Conservation (phyloP, 805 yeast species). For the Candida tibetensis region DNA sequence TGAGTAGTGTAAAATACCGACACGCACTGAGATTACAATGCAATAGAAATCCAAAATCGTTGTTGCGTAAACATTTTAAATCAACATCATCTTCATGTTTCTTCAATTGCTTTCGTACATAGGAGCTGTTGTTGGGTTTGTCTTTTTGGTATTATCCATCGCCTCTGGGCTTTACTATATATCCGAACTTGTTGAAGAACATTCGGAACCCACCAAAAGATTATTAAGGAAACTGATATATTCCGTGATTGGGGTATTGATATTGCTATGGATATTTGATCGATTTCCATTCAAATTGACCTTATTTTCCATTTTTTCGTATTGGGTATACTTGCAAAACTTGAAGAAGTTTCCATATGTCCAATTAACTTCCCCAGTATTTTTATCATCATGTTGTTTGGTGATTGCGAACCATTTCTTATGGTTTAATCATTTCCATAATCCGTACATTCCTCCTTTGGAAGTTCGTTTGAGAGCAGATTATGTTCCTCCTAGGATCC, state of each 20-base stretch:
- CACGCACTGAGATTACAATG: no score
- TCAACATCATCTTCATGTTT: constrained; percentile 24
- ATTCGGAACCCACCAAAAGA: constrained; percentile 78
- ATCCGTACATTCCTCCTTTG: constrained; percentile 70
- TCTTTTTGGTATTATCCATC: constrained; percentile 48
- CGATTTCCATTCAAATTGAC: constrained; percentile 73
- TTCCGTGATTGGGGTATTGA: constrained; percentile 51
- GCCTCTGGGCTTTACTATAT: constrained; percentile 92
- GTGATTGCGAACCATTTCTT: constrained; percentile 79
- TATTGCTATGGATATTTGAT: constrained; percentile 67
- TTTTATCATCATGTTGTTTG: constrained; percentile 65
- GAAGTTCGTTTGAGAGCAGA: constrained; percentile 55
- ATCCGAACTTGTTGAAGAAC: constrained; percentile 91
- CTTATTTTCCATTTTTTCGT: constrained; percentile 64
- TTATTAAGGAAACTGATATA: constrained; percentile 63
- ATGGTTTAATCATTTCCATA: constrained; percentile 85
- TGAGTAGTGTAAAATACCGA: no score
- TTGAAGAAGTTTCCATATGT: constrained; percentile 82
- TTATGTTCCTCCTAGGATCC: constrained; percentile 64
- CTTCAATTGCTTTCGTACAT: constrained; percentile 38
- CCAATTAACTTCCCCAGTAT: constrained; percentile 65
- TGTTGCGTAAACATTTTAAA: no score
- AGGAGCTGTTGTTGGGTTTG: constrained; percentile 38
- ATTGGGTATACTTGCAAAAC: constrained; percentile 73
- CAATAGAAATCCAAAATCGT: no score